Conservation (phyloP, 495 filamentous ascomycete genomes). For the Daldinia childiae region DNA sequence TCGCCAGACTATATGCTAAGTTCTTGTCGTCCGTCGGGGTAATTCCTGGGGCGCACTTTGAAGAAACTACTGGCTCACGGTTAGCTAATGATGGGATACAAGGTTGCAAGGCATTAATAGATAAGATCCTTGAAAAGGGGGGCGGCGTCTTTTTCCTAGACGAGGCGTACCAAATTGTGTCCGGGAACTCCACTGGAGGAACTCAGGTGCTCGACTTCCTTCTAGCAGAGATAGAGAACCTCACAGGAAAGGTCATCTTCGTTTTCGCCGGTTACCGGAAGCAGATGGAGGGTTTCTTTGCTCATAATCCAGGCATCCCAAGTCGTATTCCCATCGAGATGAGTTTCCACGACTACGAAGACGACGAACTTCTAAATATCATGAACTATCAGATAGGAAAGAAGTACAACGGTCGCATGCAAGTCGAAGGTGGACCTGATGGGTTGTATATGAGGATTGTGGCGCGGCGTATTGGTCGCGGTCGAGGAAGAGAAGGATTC, state of each 20-base stretch:
- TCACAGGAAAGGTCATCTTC: slow-evolving; percentile 77
- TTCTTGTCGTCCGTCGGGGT: slow-evolving; percentile 70
- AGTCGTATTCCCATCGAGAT: slow-evolving; percentile 75
- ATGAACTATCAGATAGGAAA: slow-evolving; percentile 64
- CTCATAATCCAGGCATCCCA: slow-evolving; percentile 77
- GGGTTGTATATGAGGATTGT: slow-evolving; percentile 76
- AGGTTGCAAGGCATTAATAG: slow-evolving; percentile 66
- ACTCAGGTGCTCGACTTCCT: slow-evolving; percentile 75
- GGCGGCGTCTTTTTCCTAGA: slow-evolving; percentile 82
- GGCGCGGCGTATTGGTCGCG: slow-evolving; percentile 66
- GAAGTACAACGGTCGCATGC: slow-evolving; percentile 64
- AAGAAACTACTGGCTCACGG: slow-evolving; percentile 75
- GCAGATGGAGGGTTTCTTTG: slow-evolving; percentile 83
- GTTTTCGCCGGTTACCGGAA: slow-evolving; percentile 81
- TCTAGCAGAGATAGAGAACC: slow-evolving; percentile 78
- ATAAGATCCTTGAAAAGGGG: slow-evolving; percentile 61
- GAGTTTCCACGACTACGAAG: slow-evolving; percentile 74
- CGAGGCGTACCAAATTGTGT: slow-evolving; percentile 79
- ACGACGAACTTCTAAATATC: slow-evolving; percentile 70
- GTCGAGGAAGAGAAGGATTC: slow-evolving; percentile 73
- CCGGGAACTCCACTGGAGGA: slow-evolving; percentile 63
- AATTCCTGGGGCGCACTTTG: slow-evolving; percentile 62
- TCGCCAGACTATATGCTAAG: slow-evolving; percentile 78
- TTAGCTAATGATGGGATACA: slow-evolving; percentile 70
- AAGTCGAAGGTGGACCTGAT: slow-evolving; percentile 64